Evolutionary conservation across 345 rosid genomes (phyloP), one percentile per base, ranked within the genome.

Genomic region (Camelina hispida): DNA sequence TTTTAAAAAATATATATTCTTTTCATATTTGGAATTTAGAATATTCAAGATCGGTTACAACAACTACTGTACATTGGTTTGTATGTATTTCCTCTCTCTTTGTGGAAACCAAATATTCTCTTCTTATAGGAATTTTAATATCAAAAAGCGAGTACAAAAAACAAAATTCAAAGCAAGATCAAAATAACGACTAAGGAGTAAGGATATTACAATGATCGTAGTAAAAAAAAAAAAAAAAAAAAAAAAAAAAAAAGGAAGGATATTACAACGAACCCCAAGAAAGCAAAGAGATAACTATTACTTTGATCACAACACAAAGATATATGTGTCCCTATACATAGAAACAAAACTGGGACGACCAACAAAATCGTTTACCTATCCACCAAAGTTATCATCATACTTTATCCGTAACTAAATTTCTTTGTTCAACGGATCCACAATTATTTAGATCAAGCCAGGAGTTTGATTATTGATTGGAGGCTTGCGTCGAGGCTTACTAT

Each of bases 281-380:
- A 58, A 46, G 57, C 12, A 70, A 61, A 48, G 10, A 37, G 17
- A 71, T 38, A 35, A 61, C 17, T 28, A 28, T 22, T 72, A 40
- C 62, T 28, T 42, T 62, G 37, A 51, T 72, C 54, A 72, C 42
- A 61, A 44, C 42, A 28, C 62, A 53, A 17, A 44, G 44, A 20
- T 2, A 7, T 28, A 8, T 32, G 5, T 32, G 10, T 42, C 38
- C 3, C 2, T 22, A 20, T 20, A 20, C 22, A 20, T 25, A 25
- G 10, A 6, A 72, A 62, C 62, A 52, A 51, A 72, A 62, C 37
- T 71, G 51, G 59, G 51, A 60, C 68, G 51, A 60, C 68, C 38
- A 71, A 22, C 75, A 47, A 25, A 50, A 13, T 15, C 30, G 10
- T 9, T 51, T 15, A 69, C 34, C 32, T 57, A n/a, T 7, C 30